phyloP scores from a whole-genome alignment of 2,329 filamentous ascomycete genomes.

The Fusarium floridanum region DNA sequence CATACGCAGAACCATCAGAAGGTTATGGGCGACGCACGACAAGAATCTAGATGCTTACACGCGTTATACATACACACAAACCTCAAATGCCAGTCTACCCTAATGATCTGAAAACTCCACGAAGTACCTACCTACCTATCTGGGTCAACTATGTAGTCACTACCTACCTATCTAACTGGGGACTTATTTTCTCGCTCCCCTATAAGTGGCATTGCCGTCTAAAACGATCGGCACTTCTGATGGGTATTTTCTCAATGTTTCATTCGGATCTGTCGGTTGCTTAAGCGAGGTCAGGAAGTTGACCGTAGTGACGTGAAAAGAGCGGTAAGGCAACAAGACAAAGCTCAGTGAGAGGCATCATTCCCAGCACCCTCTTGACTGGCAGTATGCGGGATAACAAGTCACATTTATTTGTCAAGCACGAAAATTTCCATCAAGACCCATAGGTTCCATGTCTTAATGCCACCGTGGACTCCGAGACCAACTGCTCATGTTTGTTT shows the following conservation, averaged over 20 bases:
- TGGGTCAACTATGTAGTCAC: no score
- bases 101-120: no score
- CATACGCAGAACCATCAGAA: accelerated
- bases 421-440: background rate
- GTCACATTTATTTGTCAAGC: background rate
- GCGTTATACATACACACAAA: no score
- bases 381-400: background rate
- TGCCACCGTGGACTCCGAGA: background rate
- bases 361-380: background rate
- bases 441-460: background rate
- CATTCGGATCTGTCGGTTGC: background rate
- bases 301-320: background rate
- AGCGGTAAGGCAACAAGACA: background rate
- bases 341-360: background rate
- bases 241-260: background rate
- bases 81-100: no score
- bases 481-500: background rate
- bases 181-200: background rate
- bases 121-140: no score
- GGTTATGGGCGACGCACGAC: no score
- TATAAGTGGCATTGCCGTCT: no score
- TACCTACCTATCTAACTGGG: no score
- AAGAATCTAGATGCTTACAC: no score
- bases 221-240: background rate
- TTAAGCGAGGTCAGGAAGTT: background rate